Percentiles rank a stretch among this genome's conserved stretches.
Evolutionary conservation across 2,329 filamentous ascomycete genomes (phyloP).

Genomic region (Aureobasidium namibiae): DNA sequence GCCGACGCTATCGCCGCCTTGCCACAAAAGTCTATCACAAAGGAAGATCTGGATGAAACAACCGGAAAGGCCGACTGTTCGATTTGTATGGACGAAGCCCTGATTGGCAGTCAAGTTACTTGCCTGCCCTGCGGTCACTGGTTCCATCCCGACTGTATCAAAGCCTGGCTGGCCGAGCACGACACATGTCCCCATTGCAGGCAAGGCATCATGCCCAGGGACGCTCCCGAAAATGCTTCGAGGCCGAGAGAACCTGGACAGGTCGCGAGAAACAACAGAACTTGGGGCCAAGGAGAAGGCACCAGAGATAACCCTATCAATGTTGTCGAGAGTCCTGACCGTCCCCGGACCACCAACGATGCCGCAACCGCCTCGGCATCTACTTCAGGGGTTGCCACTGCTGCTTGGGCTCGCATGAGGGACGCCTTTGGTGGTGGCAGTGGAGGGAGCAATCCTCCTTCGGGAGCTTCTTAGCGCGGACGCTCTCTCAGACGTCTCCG

Average conservation of each 20-base stretch:
- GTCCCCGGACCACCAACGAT: slow-evolving; percentile 3
- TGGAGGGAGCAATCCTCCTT: background rate
- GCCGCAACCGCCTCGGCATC: slow-evolving; percentile 1
- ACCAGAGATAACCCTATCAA: slow-evolving; percentile 17
- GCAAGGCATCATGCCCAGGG: slow-evolving; percentile 39
- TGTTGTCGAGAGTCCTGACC: slow-evolving; percentile 17
- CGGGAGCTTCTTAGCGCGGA: slow-evolving; percentile 6
- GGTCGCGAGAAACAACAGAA: slow-evolving; percentile 23
- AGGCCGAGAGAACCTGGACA: slow-evolving; percentile 21
- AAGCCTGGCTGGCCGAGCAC: slow-evolving; percentile 78
- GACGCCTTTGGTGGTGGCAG: slow-evolving; percentile 22
- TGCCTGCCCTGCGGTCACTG: slow-evolving; percentile 83
- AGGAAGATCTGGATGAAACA: slow-evolving; percentile 58
- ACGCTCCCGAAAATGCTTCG: slow-evolving; percentile 16
- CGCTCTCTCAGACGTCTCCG: background rate
- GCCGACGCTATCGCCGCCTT: slow-evolving; percentile 65
- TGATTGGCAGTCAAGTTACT: slow-evolving; percentile 63
- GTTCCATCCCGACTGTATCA: slow-evolving; percentile 81
- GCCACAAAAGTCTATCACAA: slow-evolving; percentile 57
- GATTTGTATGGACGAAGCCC: slow-evolving; percentile 86
- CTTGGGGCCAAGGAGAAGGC: slow-evolving; percentile 17
- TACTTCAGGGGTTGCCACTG: slow-evolving; percentile 5
- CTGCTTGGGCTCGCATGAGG: slow-evolving; percentile 26
- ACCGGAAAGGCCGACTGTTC: slow-evolving; percentile 73
- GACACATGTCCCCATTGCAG: slow-evolving; percentile 86